Evolutionary conservation across 139 green algal genomes (phyloP), one percentile per base, ranked within the genome.

Genomic region (Yamagishiella unicocca): DNA sequence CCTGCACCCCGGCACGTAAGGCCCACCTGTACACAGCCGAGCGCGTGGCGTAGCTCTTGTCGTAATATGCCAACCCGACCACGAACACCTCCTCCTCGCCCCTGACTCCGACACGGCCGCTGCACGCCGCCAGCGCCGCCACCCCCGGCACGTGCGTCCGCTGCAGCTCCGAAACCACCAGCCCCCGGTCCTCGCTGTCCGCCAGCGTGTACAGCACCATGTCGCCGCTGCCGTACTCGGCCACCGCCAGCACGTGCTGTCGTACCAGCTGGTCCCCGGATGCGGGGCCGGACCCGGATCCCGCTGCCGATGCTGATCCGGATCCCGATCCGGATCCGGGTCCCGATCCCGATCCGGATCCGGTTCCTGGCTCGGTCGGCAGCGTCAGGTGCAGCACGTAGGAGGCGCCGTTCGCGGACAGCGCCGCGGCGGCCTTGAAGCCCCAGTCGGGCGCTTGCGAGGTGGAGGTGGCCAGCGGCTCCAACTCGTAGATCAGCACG

Each of bases 401-500:
- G 1, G 61, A 76, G 42, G 79, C 66, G 62, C 61, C 79, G 21
- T 27, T 27, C 4, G 79, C 79, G 2, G n/a, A 0, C 19, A 85
- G 31, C 35, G 79, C 62, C 27, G 79, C 79, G 6, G 61, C 79
- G 19, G 79, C 79, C 37, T 76, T 62, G 40, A 85, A 85, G 79
- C 79, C 79, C 79, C 79, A 85, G 79, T 85, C 79, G 0, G 79
- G 79, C 5, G 14, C 3, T 7, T 33, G 1, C 4, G 40, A 3
- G n/a, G n/a, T 17, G 19, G 61, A 8, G 61, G 58, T 5, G 40
- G 61, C 31, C 61, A 85, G 58, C 40, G 43, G 62, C 79, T 85
- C 79, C 62, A 85, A 62, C 62, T 85, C 61, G 29, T 85, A 85
- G 0, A 85, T 12, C 17, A 85, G 42, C 31, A 85, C 58, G 19